phyloP scores from a whole-genome alignment of 179 eudicot species.

The Silene vulgaris region DNA sequence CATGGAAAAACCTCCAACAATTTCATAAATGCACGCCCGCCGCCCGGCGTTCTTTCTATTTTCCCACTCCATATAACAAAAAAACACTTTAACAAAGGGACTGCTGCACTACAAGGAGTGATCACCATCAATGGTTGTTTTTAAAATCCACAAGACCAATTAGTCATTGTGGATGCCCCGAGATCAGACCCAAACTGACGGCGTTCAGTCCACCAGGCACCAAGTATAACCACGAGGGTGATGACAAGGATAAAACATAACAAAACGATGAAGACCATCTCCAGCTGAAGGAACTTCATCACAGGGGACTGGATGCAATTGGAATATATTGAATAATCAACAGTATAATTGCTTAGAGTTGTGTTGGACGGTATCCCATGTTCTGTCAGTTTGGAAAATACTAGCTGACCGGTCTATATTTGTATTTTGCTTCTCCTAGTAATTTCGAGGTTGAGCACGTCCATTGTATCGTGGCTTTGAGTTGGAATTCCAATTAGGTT shows the following conservation, averaged over 20 bases:
- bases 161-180: neutral
- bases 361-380: constrained; percentile 23
- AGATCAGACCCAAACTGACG: constrained; percentile 34
- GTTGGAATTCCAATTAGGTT: constrained; percentile 37
- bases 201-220: constrained; percentile 25
- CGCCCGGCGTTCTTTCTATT: neutral
- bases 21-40: neutral
- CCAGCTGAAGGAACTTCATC: constrained; percentile 31
- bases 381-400: constrained; percentile 28
- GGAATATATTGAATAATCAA: constrained; percentile 25
- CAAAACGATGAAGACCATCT: constrained; percentile 25
- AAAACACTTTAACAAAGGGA: neutral
- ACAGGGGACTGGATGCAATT: constrained; percentile 15
- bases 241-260: constrained; percentile 35
- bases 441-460: constrained; percentile 36
- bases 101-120: neutral
- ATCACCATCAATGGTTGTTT: neutral
- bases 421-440: constrained; percentile 35
- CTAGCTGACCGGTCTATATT: constrained; percentile 32
- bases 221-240: constrained; percentile 26
- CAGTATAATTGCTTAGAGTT: constrained; percentile 22
- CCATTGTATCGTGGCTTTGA: constrained; percentile 34
- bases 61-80: neutral
- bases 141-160: no score
- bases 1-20: neutral